Evolutionary conservation across 495 filamentous ascomycete species (phyloP), one percentile per base, ranked within the genome.

Genomic region (Sordaria brevicollis): DNA sequence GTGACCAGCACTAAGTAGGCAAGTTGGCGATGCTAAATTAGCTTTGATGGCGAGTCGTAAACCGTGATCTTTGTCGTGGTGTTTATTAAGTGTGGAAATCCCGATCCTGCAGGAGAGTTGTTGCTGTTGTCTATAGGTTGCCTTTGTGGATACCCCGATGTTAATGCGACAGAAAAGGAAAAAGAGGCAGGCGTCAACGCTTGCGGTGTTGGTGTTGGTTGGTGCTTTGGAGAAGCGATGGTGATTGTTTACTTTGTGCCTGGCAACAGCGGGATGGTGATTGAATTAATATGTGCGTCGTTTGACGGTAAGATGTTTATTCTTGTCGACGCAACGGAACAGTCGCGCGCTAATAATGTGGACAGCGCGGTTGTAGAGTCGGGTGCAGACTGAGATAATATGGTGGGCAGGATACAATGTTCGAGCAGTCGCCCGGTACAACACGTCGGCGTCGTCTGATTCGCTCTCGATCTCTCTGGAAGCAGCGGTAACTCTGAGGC

Each of bases 371-470:
- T 62, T 62, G 71, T 68, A 66, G 70, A 36, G 66, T 65, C 65
- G 71, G 57, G 71, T 69, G 65, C 49, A 34, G 37, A 65, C 49
- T 49, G 69, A 65, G 11, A 57, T 21, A 31, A 57, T 57, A 29
- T 21, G 11, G 41, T 49, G n/a, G 19, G 41, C n/a, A 49, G 41
- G 41, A 49, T 25, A 25, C 43, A 54, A 13, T 76, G 77, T 79
- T 78, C 72, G 77, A 79, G 77, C 70, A 78, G 75, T 78, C 78
- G 78, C 78, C 77, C 75, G 68, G 73, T 79, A 73, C 72, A 67
- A 76, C 76, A 69, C 70, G 72, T 73, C 70, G 71, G 71, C 70
- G 67, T 65, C 65, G 67, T 68, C 67, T 78, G 78, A 79, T 79
- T 79, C 78, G 78, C 70, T 72, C 66, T 74, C 71, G 49, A 71